phyloP scores from a whole-genome alignment of 1,284 basidiomycete genomes.

The Cutaneotrichosporon dermatis region DNA sequence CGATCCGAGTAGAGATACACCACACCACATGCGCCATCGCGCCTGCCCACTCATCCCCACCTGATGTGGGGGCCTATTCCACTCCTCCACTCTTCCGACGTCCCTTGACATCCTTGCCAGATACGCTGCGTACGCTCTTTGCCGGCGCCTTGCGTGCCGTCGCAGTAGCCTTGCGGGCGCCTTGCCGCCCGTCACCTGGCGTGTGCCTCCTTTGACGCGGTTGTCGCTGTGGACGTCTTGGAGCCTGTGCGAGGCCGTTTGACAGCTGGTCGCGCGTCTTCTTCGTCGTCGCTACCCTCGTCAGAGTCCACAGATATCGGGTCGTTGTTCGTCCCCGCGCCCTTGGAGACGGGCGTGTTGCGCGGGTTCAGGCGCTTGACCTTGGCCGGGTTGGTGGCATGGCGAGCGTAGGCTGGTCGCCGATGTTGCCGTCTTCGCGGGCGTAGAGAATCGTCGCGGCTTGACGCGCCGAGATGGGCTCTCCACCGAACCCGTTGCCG shows the following conservation, averaged over 20 bases:
- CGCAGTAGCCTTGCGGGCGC: slow-evolving; percentile 12
- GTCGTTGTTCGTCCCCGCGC: slow-evolving; percentile 29
- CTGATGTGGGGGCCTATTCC: neutral
- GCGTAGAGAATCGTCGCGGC: slow-evolving; percentile 27
- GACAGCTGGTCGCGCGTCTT: slow-evolving; percentile 15
- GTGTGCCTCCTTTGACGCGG: slow-evolving; percentile 7
- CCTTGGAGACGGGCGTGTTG: slow-evolving; percentile 10
- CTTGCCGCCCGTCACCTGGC: slow-evolving; percentile 24
- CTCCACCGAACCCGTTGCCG: slow-evolving; percentile 40
- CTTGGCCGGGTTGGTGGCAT: slow-evolving; percentile 11
- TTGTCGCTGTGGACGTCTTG: slow-evolving; percentile 3
- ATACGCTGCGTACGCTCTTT: slow-evolving; percentile 3
- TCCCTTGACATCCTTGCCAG: slow-evolving; percentile 9
- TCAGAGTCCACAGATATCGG: slow-evolving; percentile 36
- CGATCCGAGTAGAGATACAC: neutral
- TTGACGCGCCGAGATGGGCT: slow-evolving; percentile 31
- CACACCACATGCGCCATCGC: neutral
- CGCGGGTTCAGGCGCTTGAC: slow-evolving; percentile 7
- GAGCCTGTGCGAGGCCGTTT: slow-evolving; percentile 21
- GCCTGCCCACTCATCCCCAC: neutral
- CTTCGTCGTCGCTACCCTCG: slow-evolving; percentile 21
- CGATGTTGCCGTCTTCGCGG: slow-evolving; percentile 6
- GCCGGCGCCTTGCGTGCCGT: slow-evolving; percentile 6
- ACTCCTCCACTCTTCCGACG: slow-evolving; percentile 6
- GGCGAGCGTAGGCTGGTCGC: slow-evolving; percentile 10